Base-by-base conservation (phyloP, 805 yeast species). In the Wickerhamomyces bovis region DNA sequence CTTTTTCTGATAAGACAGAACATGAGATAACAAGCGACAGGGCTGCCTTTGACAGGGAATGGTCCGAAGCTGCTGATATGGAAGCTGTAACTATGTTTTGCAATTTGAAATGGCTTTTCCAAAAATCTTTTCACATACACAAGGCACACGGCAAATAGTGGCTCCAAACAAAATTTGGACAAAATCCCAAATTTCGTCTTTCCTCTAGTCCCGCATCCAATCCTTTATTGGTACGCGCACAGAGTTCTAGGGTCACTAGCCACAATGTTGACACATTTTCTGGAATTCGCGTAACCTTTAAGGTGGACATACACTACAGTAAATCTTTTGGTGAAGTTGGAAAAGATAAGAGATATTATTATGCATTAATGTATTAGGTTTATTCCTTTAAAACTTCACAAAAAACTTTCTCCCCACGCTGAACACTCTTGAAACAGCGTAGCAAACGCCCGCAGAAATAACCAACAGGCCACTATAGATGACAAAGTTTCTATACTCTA, bases 351-450 rank as follows among this genome's bases (percentile, higher is more conserved):
- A 23, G 25, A 23, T 23, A 28, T 6, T 28, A 28, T 28, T 28
- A 28, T 13, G 31, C 31, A 28, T 28, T 28, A 28, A 28, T 28
- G 8, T 8, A 28, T 28, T 28, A 28, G 4, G 31, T 13, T 13
- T 4, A 12, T 18, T 16, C 20, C 12, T 16, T 19, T 20, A 36
- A 25, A 36, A 36, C 39, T 36, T 36, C 8, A 20, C 39, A 10
- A 20, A 12, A 12, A 36, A 36, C 16, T 19, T 19, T 4, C 25
- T 20, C 3, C 82, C 82, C 23, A 77, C 79, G 11, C 71, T 62
- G 38, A 61, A 57, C 44, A 64, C 67, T 52, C 82, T 68, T 3
- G 82, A 72, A 15, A 64, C 46, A 8, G 67, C 39, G 70, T 77
- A 78, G 25, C 66, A 63, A 3, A 66, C 23, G 3, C 69, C 66